A percentile compares a stretch with the other conserved stretches of the same genome.
These are phyloP conservation scores for Rheum nobile DNA, from an alignment of 148 eudicot species.

Conservation along the genomic window DNA sequence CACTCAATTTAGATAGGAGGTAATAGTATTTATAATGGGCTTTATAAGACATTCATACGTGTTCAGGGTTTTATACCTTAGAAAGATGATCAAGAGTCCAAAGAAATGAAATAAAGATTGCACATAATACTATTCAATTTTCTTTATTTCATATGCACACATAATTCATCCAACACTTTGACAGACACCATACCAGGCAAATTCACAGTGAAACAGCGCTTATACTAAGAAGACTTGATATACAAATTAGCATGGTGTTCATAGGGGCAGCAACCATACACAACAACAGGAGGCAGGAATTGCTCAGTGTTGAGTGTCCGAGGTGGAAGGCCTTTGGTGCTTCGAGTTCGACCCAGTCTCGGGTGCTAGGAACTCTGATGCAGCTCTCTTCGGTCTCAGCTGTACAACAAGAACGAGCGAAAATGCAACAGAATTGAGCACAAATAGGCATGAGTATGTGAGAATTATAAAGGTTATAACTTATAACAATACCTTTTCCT, in stretches of 20 bases:
- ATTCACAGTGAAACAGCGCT: no score
- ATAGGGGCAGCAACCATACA: background rate
- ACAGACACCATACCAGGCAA: no score
- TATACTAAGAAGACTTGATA: background rate
- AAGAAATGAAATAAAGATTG: no score
- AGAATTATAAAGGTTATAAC: background rate
- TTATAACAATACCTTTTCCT: constrained; percentile 52
- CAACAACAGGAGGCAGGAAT: no score
- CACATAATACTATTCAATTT: no score
- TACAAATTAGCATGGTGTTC: background rate
- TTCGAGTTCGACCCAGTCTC: constrained; percentile 45
- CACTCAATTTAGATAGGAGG: no score
- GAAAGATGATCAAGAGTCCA: no score
- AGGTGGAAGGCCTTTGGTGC: constrained; percentile 52
- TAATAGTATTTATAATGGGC: no score
- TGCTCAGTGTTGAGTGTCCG: constrained; percentile 21
- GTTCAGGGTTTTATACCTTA: no score
- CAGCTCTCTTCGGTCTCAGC: constrained; percentile 61
- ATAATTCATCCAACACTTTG: no score
- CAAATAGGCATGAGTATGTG: background rate
- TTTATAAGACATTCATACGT: no score
- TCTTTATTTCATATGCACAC: no score
- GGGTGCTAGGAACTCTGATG: constrained; percentile 41
- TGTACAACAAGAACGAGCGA: constrained; percentile 10
- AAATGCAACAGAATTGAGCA: background rate